Conservation (phyloP, 148 eudicot species). For the Cornus florida region DNA sequence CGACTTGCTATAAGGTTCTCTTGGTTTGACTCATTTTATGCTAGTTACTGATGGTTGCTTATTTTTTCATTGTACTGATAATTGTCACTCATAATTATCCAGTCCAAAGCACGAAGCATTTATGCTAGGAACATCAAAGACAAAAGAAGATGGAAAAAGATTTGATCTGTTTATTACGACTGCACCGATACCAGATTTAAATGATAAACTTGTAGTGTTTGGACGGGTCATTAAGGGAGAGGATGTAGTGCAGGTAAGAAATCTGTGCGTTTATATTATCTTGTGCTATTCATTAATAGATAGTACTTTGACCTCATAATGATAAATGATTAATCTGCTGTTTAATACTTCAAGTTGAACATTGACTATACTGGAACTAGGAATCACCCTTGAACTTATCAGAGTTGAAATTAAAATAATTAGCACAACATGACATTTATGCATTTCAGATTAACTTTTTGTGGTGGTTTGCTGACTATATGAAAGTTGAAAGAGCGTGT, state of each 20-base stretch:
- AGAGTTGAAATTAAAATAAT: no score
- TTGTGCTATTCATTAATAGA: background rate
- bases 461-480: no score
- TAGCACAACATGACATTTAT: no score
- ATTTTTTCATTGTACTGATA: background rate
- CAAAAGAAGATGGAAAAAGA: conserved; percentile 45
- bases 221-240: conserved; percentile 81
- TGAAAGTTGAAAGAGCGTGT: no score
- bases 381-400: background rate
- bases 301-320: background rate
- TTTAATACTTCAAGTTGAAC: background rate
- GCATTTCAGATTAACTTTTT: no score
- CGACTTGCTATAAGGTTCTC: conserved; percentile 71
- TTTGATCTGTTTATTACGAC: conserved; percentile 84
- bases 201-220: conserved; percentile 75
- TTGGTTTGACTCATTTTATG: background rate
- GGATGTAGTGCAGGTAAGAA: conserved; percentile 79
- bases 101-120: conserved; percentile 92
- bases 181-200: conserved; percentile 85
- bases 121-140: conserved; percentile 88
- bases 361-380: background rate
- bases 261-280: background rate
- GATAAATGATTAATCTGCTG: background rate
- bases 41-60: background rate
- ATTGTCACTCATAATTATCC: conserved; percentile 12